Base-by-base conservation (phyloP, 352 stramenopile genomes). In the Pythium phragmitis region DNA sequence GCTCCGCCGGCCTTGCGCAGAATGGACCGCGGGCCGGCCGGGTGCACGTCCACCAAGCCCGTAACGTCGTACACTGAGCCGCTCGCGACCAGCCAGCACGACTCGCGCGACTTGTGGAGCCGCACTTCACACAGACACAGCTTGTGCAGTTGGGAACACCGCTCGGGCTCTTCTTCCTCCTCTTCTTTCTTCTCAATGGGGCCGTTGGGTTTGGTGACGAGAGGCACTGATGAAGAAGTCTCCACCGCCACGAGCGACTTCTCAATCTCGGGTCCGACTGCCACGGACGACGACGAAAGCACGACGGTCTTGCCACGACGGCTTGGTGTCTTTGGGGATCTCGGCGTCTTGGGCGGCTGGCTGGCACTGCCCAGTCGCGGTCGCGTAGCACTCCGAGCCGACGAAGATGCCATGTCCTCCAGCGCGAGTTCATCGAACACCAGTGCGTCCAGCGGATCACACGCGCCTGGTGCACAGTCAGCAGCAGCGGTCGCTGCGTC, bases 41-140 rank as follows among this genome's bases (percentile, higher is more conserved):
- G 89, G 55, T 97, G 89, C 13, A 74, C 65, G 37, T 80, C 72
- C 19, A 96, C 61, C 13, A 94, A 71, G 13, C 83, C 78, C 50
- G 88, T 97, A 17, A 95, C 82, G 69, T 97, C 88, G 67, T 95
- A 96, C 33, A 96, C 87, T 17, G 89, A 77, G 43, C 67, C 68
- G 33, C 85, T 80, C 49, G 98, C 96, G 19, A 99, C 91, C 37
- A 99, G 72, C 96, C 97, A 99, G 67, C 91, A 98, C 71, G 96
- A 96, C 17, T 98, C 84, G 17, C 86, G 66, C 16, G 78, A 89
- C 54, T 87, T 94, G 84, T 99, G 96, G 42, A 80, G 65, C 55
- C 76, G 62, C 33, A 94, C 74, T 58, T 94, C 83, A 55, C 85
- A 94, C 34, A 89, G 70, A 69, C 85, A 93, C 7, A 93, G 79